A percentile compares a stretch with the other conserved stretches of the same genome.
These are phyloP conservation scores for Uronychia setigera DNA, from an alignment of 73 alveolate genomes.

Conservation along the genomic window DNA sequence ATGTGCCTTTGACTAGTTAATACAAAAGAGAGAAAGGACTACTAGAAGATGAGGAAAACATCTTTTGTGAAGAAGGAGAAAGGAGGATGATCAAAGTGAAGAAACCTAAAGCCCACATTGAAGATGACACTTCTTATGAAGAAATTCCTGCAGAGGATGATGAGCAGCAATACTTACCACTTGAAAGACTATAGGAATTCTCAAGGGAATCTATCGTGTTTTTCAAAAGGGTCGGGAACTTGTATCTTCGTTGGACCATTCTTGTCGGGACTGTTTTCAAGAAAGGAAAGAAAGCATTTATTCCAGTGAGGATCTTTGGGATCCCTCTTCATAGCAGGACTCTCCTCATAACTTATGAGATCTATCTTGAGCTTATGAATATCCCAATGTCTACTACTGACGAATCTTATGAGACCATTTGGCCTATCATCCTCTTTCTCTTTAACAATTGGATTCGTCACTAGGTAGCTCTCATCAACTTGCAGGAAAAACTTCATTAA, in stretches of 20 bases:
- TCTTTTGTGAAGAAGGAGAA: background rate
- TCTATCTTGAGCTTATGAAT: constrained; percentile 55
- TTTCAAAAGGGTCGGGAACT: constrained; percentile 27
- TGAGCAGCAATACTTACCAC: constrained; percentile 21
- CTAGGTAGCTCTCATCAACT: constrained; percentile 33
- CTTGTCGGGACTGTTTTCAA: constrained; percentile 48
- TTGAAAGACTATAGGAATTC: constrained; percentile 19
- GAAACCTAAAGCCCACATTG: background rate
- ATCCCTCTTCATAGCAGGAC: constrained; percentile 34
- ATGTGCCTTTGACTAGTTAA: background rate
- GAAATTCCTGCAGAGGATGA: constrained; percentile 10
- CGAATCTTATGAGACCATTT: constrained; percentile 43
- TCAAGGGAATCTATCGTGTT: constrained; percentile 61
- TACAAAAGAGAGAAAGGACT: background rate
- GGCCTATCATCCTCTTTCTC: constrained; percentile 60
- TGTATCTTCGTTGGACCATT: constrained; percentile 39
- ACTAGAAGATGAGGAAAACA: background rate
- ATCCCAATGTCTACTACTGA: constrained; percentile 35
- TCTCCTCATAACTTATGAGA: constrained; percentile 25
- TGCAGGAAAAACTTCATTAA: background rate
- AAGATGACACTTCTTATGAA: constrained; percentile 1
- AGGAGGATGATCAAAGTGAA: background rate
- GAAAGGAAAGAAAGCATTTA: constrained; percentile 36
- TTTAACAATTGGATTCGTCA: constrained; percentile 63
- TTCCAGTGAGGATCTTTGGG: constrained; percentile 48